Evolutionary conservation across 306 rosid genomes (phyloP).

Genomic region (Glycine tomentella): DNA sequence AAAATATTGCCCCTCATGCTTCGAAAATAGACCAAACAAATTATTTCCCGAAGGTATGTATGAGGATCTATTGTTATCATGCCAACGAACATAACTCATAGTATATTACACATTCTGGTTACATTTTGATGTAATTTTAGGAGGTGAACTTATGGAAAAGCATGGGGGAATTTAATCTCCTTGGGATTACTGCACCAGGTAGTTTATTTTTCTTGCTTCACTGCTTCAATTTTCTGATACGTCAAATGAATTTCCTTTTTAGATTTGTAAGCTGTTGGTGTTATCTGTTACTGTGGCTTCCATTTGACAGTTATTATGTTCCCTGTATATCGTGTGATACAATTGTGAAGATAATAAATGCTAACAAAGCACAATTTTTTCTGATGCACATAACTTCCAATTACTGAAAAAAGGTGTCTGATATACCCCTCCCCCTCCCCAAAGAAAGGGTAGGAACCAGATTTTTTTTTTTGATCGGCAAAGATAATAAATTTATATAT

Average conservation of each 20-base stretch:
- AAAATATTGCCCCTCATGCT: conserved; percentile 86
- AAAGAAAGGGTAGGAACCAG: conserved; percentile 1
- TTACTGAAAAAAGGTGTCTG: conserved; percentile 8
- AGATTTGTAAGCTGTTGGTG: neutral
- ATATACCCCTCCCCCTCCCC: neutral
- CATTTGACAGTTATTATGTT: neutral
- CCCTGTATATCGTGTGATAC: neutral
- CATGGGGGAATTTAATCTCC: conserved; percentile 95
- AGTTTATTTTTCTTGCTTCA: conserved; percentile 31
- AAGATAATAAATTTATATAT: too few species aligned
- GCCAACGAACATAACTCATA: neutral
- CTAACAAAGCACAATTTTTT: conserved; percentile 26
- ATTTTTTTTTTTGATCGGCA: too few species aligned
- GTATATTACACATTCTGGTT: conserved; percentile 24
- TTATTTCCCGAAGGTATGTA: conserved; percentile 69
- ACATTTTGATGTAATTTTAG: conserved; percentile 47
- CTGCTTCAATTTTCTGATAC: too few species aligned
- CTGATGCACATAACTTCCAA: conserved; percentile 2
- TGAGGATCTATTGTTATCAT: conserved; percentile 9
- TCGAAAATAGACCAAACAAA: conserved; percentile 83
- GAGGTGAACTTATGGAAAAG: conserved; percentile 93
- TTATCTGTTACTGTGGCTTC: conserved; percentile 1
- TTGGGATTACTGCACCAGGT: conserved; percentile 97
- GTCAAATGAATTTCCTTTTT: neutral
- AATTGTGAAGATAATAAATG: conserved; percentile 35